Base-by-base conservation (phyloP, 169 alveolate genomes). In the Eimeria necatrix region DNA sequence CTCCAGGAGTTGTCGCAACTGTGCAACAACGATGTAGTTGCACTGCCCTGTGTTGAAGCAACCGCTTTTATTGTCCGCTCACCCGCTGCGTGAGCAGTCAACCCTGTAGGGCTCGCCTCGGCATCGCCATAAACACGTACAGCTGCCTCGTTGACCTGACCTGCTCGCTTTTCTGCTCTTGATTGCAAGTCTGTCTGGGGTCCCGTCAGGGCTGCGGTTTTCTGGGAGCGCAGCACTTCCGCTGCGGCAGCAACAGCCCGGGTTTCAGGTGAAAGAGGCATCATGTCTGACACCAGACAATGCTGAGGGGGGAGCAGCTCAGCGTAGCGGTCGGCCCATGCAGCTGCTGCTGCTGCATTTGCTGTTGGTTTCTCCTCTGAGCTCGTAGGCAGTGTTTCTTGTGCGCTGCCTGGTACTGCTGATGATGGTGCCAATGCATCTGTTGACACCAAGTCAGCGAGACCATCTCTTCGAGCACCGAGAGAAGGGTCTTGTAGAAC, bases 251-350 rank as follows among this genome's bases (percentile, higher is more conserved):
- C 91, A 83, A 59, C 59, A 10, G 16, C 76, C 56, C 91, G 12
- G 10, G 59, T 24, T 53, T 83, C 91, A 5, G 14, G 53, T 8
- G 76, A 7, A 24, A 26, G 22, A 12, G 48, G 78, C 18, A 46
- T 83, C 46, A 26, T 22, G 4, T n/a, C 91, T 24, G 26, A 26
- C 14, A 83, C 74, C 26, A 83, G 24, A 14, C 74, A 83, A 24
- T 83, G 16, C 59, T 52, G 76, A 26, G 91, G 91, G 4, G 91
- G 91, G 53, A 83, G 60, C 76, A 83, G 91, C 91, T 9, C 76
- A 46, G 74, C 3, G n/a, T 61, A 8, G 56, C 78, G 9, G 60
- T 26, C 41, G 9, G 78, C 78, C 76, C 46, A n/a, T 24, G 80
- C 41, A 14, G 80, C 41, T 83, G 51, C 91, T 83, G 53, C 4